phyloP scores from a whole-genome alignment of 78 protist species.

The Cavenderia fasciculata region DNA sequence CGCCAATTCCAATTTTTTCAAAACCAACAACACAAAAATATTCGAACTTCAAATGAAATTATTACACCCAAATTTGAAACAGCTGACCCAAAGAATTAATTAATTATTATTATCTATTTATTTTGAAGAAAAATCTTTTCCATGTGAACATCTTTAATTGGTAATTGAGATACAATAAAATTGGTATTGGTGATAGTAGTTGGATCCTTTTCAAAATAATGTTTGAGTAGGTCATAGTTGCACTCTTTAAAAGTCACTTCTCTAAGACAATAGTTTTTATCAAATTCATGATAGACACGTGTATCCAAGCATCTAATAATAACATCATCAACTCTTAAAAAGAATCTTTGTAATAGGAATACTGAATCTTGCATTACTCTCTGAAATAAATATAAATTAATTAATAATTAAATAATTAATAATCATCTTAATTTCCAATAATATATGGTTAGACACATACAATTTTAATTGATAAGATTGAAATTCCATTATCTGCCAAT shows the following conservation, averaged over 20 bases:
- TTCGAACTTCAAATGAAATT: no score
- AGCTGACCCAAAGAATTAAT: no score
- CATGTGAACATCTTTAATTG: neutral
- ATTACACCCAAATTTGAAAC: no score
- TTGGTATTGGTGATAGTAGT: constrained; percentile 14
- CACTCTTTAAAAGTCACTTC: constrained; percentile 49
- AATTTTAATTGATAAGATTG: constrained; percentile 56
- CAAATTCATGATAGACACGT: constrained; percentile 76
- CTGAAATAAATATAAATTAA: constrained; percentile 15
- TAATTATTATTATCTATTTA: neutral
- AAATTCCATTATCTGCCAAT: constrained; percentile 86
- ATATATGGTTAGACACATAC: constrained; percentile 3
- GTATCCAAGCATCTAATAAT: constrained; percentile 78
- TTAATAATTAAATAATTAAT: no score
- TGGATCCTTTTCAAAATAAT: constrained; percentile 43
- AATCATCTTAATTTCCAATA: neutral
- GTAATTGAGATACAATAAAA: constrained; percentile 25
- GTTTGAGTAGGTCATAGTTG: constrained; percentile 27
- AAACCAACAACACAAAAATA: no score
- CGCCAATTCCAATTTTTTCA: no score
- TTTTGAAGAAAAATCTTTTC: constrained; percentile 27
- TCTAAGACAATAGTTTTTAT: constrained; percentile 19
- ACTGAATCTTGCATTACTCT: constrained; percentile 83
- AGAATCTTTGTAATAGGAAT: constrained; percentile 77
- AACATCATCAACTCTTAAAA: constrained; percentile 85